Evolutionary conservation across 225 moss, liverwort and hornwort species (phyloP).

Genomic region (Neckera pumila): DNA sequence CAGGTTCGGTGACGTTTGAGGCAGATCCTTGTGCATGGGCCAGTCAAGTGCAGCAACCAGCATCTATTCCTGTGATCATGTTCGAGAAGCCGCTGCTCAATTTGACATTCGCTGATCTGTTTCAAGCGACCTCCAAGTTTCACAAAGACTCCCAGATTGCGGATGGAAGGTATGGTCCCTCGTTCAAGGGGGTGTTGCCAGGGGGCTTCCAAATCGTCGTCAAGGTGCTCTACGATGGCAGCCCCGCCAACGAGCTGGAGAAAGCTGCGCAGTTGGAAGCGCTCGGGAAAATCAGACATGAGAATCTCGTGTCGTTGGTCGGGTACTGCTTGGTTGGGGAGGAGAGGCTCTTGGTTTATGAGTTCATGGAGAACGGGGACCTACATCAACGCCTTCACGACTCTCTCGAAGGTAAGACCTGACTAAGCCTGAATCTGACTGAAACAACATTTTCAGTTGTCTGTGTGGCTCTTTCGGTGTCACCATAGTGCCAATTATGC

Average conservation of each 20-base stretch:
- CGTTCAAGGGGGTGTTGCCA: conserved; percentile 42
- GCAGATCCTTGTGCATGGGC: conserved; percentile 64
- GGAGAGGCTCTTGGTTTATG: conserved; percentile 56
- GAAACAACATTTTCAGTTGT: neutral
- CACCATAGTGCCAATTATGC: neutral
- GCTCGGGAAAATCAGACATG: conserved; percentile 51
- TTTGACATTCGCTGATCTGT: conserved; percentile 63
- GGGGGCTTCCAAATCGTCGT: conserved; percentile 61
- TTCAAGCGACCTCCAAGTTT: conserved; percentile 56
- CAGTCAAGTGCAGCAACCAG: conserved; percentile 30
- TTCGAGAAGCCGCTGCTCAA: conserved; percentile 87
- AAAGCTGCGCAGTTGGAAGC: conserved; percentile 49
- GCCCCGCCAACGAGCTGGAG: conserved; percentile 35
- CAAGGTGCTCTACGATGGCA: conserved; percentile 60
- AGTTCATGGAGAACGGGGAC: conserved; percentile 73
- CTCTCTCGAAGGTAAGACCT: conserved; percentile 27
- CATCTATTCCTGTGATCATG: conserved; percentile 54
- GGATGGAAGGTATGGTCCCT: conserved; percentile 69
- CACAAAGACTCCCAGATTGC: conserved; percentile 58
- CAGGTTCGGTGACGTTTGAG: conserved; percentile 49
- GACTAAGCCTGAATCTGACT: neutral
- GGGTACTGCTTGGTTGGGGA: conserved; percentile 75
- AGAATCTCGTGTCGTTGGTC: conserved; percentile 50
- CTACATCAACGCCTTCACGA: conserved; percentile 61
- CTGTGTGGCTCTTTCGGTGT: neutral